These are phyloP conservation scores for Fusarium robinianum DNA, from an alignment of 2,329 filamentous ascomycete genomes.

Conservation along the genomic window DNA sequence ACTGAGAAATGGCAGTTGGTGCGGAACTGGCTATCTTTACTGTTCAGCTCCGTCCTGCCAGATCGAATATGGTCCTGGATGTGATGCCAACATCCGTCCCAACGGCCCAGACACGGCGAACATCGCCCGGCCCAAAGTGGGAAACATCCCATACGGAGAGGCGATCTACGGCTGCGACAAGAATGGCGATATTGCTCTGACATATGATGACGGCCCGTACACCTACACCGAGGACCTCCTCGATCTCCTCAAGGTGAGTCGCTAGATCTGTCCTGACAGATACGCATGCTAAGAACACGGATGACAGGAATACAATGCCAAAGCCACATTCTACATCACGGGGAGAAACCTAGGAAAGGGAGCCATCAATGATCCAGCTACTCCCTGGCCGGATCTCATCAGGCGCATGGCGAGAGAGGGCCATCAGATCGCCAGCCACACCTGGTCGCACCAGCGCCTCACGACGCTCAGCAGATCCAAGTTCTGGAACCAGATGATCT, in stretches of 20 bases:
- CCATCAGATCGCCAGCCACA: constrained; percentile 64
- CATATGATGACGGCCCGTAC: constrained; percentile 53
- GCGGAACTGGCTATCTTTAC: constrained; percentile 57
- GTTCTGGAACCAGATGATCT: constrained; percentile 48
- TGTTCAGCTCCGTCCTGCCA: constrained; percentile 66
- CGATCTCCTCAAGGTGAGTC: constrained; percentile 39
- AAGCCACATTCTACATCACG: constrained; percentile 47
- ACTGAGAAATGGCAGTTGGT: constrained; percentile 56
- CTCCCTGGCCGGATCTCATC: constrained; percentile 43
- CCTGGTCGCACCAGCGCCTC: constrained; percentile 52
- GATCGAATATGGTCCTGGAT: constrained; percentile 63
- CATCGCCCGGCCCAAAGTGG: constrained; percentile 57
- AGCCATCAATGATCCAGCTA: constrained; percentile 47
- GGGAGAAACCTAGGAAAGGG: constrained; percentile 46
- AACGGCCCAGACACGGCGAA: constrained; percentile 58
- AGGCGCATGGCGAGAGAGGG: constrained; percentile 55
- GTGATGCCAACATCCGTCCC: constrained; percentile 61
- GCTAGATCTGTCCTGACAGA: accelerated
- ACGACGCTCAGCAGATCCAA: constrained; percentile 40
- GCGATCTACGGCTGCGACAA: constrained; percentile 49
- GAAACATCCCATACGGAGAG: constrained; percentile 59
- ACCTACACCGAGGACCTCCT: constrained; percentile 49
- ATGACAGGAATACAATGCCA: constrained; percentile 40
- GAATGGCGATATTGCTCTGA: constrained; percentile 48
- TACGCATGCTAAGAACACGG: neutral